phyloP scores from a whole-genome alignment of 345 rosid genomes.

The Salix exigua region DNA sequence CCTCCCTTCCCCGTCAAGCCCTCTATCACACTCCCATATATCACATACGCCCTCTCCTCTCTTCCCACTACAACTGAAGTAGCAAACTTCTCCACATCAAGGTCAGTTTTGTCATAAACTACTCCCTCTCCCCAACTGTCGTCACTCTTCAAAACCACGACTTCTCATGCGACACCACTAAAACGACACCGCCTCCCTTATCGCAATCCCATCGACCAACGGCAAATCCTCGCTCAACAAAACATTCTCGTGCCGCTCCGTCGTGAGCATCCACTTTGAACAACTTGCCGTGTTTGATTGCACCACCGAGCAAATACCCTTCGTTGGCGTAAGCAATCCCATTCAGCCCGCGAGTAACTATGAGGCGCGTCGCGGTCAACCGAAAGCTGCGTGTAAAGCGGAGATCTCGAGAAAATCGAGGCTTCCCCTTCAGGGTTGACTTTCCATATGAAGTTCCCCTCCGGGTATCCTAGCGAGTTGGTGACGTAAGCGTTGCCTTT shows the following conservation, averaged over 20 bases:
- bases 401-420: conserved; percentile 61
- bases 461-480: conserved; percentile 37
- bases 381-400: conserved; percentile 43
- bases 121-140: no score
- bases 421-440: conserved; percentile 59
- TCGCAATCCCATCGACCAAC: conserved; percentile 58
- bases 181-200: conserved; percentile 59
- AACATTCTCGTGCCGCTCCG: conserved; percentile 60
- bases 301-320: conserved; percentile 69
- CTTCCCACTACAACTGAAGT: no score
- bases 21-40: no score
- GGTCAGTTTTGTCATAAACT: no score
- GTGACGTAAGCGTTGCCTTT: conserved; percentile 82
- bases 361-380: conserved; percentile 31
- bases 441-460: conserved; percentile 78
- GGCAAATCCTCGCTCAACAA: conserved; percentile 44
- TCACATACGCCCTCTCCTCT: no score
- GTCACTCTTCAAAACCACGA: no score
- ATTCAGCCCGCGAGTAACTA: conserved; percentile 58
- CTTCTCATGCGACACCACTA: conserved; percentile 34
- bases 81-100: no score
- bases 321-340: conserved; percentile 74
- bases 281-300: conserved; percentile 80
- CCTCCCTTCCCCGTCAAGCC: no score
- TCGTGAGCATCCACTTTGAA: conserved; percentile 68